A percentile compares a stretch with the other conserved stretches of the same genome.
phyloP scores from a whole-genome alignment of 495 filamentous ascomycete genomes.

The Margaritispora aquatica region DNA sequence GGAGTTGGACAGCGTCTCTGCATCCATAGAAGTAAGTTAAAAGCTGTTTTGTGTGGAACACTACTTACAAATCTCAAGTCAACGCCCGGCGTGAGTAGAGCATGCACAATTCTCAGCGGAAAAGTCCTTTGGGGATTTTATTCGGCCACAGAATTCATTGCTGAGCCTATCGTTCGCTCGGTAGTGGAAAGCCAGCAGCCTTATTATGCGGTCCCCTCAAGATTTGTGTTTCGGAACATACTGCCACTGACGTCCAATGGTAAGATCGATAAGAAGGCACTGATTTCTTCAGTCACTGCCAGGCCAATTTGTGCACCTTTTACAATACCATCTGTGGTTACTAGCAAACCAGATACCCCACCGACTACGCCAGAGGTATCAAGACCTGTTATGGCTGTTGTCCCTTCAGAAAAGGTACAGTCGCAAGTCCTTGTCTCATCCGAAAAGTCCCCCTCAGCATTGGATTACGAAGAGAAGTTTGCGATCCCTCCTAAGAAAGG shows the following conservation, averaged over 20 bases:
- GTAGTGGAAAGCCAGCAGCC: background rate
- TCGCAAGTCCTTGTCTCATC: too few species aligned
- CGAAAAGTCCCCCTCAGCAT: background rate
- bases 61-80: too few species aligned
- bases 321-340: background rate
- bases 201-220: background rate
- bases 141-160: background rate
- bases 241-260: background rate
- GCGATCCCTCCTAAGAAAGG: background rate
- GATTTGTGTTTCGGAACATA: background rate
- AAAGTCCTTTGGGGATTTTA: background rate
- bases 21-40: background rate
- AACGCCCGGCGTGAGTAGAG: background rate
- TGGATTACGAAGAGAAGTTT: background rate
- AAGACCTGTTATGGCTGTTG: too few species aligned
- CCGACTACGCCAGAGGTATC: too few species aligned
- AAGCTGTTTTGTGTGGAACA: too few species aligned
- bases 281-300: too few species aligned
- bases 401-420: too few species aligned
- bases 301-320: background rate
- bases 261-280: background rate
- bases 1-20: constrained; percentile 30
- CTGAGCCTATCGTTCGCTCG: background rate
- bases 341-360: background rate
- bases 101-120: background rate